Base-by-base conservation (phyloP, 2,329 filamentous ascomycete species). In the Colletotrichum eremochloae region DNA sequence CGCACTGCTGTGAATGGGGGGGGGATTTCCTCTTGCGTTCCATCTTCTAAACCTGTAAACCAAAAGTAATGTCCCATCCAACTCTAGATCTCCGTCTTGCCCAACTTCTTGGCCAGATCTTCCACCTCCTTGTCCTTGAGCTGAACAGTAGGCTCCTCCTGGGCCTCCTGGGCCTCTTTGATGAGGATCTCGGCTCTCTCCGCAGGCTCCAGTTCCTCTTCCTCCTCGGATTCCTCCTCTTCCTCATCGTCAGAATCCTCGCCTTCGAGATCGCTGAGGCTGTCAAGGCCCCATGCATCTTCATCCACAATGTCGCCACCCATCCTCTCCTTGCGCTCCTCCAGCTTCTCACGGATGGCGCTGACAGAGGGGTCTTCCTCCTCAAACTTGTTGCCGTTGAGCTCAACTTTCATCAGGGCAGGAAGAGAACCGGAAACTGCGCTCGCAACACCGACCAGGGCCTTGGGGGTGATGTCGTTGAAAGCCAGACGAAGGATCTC, bases 321-420 rank as follows among this genome's bases (percentile, higher is more conserved):
- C 4, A 90, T 78, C 76, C 92, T 90, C 80, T 96, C 93, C 84
- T 95, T 95, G 75, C 95, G 91, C 78, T 90, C 88, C 71, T 94
- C 92, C 36, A 98, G 86, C 38, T 96, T 85, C 63, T 91, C 89
- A 75, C 91, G 89, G 57, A 98, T 85, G 31, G 86, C 86, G 73
- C 90, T 83, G 53, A 98, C 87, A 38, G 89, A 89, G 58, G 89
- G 86, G 76, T 98, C 94, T 3, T 97, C 94, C 81, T 98, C 95
- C 11, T 89, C 86, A 77, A 99, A 97, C 80, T 94, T 96, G 86
- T 99, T 99, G 63, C 96, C 96, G 81, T 99, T 98, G 76, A 99
- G 85, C 84, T 98, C 96, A 62, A 99, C 90, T 77, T 95, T 92
- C 84, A 92, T 93, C 75, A 99, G 85, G 15, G 89, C 88, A 1